phyloP scores from a whole-genome alignment of 202 grass and related monocot species.

The Alloteropsis angusta region DNA sequence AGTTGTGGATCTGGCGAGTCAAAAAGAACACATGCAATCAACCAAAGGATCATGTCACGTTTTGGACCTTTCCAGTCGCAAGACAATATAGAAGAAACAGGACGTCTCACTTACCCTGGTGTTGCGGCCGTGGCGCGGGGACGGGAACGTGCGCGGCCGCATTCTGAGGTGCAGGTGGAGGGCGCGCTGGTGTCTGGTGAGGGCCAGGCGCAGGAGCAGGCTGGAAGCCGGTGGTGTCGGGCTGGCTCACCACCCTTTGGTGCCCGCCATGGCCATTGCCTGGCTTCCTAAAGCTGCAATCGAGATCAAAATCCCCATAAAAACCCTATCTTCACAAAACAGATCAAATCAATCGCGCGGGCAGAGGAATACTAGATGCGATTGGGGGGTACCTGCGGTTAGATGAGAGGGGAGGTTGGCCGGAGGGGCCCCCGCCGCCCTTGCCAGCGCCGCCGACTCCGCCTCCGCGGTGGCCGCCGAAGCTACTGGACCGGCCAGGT shows the following conservation, averaged over 20 bases:
- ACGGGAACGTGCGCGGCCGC: constrained; percentile 1
- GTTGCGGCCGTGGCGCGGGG: constrained; percentile 20
- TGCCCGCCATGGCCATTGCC: constrained; percentile 50
- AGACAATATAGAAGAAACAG: not conserved
- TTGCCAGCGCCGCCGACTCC: constrained; percentile 42
- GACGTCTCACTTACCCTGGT: constrained; percentile 31
- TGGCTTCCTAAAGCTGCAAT: constrained; percentile 61
- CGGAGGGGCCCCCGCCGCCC: constrained; percentile 35
- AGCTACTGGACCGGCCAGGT: constrained; percentile 49
- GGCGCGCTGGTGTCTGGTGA: constrained; percentile 27
- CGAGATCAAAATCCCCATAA: constrained; percentile 25
- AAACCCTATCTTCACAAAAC: constrained; percentile 10
- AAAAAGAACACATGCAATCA: constrained; percentile 11
- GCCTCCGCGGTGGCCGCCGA: constrained; percentile 48
- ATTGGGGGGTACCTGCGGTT: constrained; percentile 42
- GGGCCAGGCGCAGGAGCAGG: constrained; percentile 27
- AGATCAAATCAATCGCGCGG: not conserved
- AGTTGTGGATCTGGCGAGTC: constrained; percentile 18
- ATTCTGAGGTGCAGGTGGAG: constrained; percentile 34
- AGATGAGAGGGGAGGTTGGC: constrained; percentile 41
- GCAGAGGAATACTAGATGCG: not conserved
- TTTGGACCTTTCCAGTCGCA: not conserved
- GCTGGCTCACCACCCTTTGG: constrained; percentile 48
- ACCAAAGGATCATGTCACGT: not conserved
- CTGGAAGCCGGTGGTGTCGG: constrained; percentile 42